phyloP scores from a whole-genome alignment of 1,284 basidiomycete species.

The Fomitopsis schrenkii region DNA sequence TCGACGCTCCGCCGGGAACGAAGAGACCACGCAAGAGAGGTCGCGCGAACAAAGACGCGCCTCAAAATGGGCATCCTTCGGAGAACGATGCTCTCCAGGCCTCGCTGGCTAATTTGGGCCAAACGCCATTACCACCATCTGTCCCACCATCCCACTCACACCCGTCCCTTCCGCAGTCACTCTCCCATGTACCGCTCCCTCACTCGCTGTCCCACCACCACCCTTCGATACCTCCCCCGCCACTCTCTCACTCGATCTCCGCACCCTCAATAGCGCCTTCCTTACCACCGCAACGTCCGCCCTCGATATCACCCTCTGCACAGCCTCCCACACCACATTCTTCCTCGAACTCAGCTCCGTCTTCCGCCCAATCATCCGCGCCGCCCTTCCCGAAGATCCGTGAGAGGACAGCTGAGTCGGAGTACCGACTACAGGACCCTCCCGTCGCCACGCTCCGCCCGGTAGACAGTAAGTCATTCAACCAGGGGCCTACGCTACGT shows the following conservation, averaged over 20 bases:
- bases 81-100: background rate
- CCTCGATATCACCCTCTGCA: slow-evolving; percentile 7
- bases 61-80: background rate
- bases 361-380: background rate
- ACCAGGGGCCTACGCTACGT: slow-evolving; percentile 20
- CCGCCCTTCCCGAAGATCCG: slow-evolving; percentile 4
- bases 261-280: background rate
- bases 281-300: background rate
- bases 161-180: background rate
- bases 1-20: slow-evolving; percentile 73
- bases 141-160: background rate
- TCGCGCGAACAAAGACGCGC: slow-evolving; percentile 46
- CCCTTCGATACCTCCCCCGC: background rate
- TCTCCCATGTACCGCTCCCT: background rate
- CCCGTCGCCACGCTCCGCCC: slow-evolving; percentile 26
- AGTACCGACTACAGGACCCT: slow-evolving; percentile 3
- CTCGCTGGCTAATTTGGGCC: background rate
- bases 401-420: background rate
- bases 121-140: background rate
- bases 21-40: slow-evolving; percentile 78
- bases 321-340: slow-evolving; percentile 4
- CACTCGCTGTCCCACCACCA: background rate
- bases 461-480: slow-evolving; percentile 29
- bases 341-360: slow-evolving; percentile 7
- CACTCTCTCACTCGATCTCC: background rate